phyloP scores from a whole-genome alignment of 768 basidiomycete species.

The Agaricus sinodeliciosus region DNA sequence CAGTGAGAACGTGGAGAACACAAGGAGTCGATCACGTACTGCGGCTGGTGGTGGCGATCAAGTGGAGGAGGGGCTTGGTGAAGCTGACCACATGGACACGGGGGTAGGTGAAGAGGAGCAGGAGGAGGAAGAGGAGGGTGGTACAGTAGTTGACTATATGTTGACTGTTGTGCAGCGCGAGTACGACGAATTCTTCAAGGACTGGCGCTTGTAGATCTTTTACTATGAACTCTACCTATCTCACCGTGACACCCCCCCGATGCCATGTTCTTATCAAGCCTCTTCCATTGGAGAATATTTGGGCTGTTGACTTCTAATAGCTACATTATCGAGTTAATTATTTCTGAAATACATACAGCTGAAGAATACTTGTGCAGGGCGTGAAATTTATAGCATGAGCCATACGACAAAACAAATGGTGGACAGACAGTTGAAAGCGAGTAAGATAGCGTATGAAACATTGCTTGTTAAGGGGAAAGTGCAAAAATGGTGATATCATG shows the following conservation, averaged over 20 bases:
- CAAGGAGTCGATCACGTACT: neutral
- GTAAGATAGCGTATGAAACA: neutral
- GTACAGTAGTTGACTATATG: conserved; percentile 84
- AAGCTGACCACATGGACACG: conserved; percentile 19
- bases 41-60: neutral
- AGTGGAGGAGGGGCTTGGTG: neutral
- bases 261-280: neutral
- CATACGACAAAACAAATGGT: neutral
- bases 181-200: conserved; percentile 56
- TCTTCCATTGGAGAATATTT: neutral
- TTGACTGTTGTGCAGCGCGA: conserved; percentile 56
- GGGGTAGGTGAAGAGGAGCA: conserved; percentile 18
- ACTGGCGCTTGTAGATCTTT: conserved; percentile 51
- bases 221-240: too few species aligned
- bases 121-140: conserved; percentile 43
- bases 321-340: neutral
- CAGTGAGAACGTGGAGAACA: conserved; percentile 9
- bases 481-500: neutral
- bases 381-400: too few species aligned
- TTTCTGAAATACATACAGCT: neutral
- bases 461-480: too few species aligned
- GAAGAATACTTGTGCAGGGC: too few species aligned
- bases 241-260: too few species aligned
- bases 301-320: too few species aligned
- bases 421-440: neutral